Percentiles rank a stretch among this genome's conserved stretches.
Conservation (phyloP, 495 filamentous ascomycete genomes). For the Tuber aestivum region DNA sequence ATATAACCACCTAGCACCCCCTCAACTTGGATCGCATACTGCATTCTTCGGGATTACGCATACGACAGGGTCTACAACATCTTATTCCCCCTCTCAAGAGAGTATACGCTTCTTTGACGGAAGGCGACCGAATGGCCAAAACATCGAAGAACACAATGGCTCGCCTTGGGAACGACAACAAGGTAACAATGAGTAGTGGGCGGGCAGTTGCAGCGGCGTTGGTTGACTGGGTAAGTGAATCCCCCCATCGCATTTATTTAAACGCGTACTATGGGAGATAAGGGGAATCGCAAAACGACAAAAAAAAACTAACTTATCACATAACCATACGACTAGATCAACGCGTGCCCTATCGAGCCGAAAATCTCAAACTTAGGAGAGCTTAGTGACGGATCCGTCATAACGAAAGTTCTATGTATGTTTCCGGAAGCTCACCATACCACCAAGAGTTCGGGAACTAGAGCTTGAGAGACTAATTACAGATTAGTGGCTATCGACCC, state of each 20-base stretch:
- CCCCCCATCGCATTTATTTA: neutral
- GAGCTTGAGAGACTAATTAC: constrained; percentile 3
- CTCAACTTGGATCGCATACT: neutral
- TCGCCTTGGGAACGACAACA: constrained; percentile 3
- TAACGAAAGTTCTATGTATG: constrained; percentile 41
- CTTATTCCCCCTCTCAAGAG: neutral
- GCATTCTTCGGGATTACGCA: neutral
- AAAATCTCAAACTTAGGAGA: constrained; percentile 40
- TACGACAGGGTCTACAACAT: neutral
- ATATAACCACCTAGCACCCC: neutral
- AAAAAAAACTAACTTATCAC: constrained; percentile 3
- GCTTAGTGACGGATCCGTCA: constrained; percentile 37
- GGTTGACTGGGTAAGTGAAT: constrained; percentile 41
- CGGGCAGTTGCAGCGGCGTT: constrained; percentile 38
- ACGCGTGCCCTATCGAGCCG: constrained; percentile 42
- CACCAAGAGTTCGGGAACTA: neutral
- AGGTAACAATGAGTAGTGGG: constrained; percentile 33
- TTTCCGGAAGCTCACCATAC: neutral
- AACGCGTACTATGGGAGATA: constrained; percentile 19
- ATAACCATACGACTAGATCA: constrained; percentile 34
- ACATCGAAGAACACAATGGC: constrained; percentile 8
- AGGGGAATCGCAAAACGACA: neutral
- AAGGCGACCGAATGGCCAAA: neutral
- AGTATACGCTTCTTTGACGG: neutral
- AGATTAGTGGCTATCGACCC: constrained; percentile 41